phyloP scores from a whole-genome alignment of 257 asterid genomes.

The Petrea volubilis region DNA sequence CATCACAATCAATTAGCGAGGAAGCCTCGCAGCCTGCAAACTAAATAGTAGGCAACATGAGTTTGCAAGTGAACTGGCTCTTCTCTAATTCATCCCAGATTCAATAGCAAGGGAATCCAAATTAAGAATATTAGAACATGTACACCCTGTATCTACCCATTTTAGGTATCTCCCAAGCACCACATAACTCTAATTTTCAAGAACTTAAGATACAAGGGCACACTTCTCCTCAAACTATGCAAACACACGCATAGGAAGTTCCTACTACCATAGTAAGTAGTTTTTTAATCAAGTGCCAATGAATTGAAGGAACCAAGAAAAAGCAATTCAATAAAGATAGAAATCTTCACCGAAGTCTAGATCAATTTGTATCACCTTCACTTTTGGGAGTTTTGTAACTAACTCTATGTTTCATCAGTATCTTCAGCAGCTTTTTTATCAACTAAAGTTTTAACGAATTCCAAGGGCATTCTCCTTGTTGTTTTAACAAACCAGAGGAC shows the following conservation, averaged over 20 bases:
- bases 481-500: background rate
- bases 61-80: background rate
- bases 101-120: background rate
- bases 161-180: background rate
- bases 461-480: background rate
- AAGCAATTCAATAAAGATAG: background rate
- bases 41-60: slow-evolving; percentile 3
- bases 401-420: background rate
- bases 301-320: background rate
- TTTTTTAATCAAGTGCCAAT: background rate
- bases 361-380: background rate
- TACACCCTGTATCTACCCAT: background rate
- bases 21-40: slow-evolving; percentile 40
- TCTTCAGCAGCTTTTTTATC: background rate
- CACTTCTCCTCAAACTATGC: background rate
- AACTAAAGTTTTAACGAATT: background rate
- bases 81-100: background rate
- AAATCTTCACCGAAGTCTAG: background rate
- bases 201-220: background rate
- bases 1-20: slow-evolving; percentile 40
- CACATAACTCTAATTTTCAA: background rate
- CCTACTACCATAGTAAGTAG: background rate
- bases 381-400: background rate
- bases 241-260: background rate
- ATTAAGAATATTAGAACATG: background rate